Conservation (phyloP, 1,284 basidiomycete species). For the Megacollybia platyphylla region DNA sequence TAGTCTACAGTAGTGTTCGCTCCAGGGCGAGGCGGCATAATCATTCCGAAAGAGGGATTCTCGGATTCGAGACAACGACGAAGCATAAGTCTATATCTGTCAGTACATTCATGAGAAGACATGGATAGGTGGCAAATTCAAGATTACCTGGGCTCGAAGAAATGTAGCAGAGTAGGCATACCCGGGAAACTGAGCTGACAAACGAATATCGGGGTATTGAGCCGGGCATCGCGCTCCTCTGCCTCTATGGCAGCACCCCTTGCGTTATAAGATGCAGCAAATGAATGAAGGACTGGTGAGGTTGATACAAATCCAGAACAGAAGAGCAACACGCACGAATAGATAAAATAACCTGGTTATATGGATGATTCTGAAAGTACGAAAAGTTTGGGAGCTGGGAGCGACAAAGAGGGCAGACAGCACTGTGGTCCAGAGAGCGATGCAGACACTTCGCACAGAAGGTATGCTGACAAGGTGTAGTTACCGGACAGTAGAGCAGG, state of each 20-base stretch:
- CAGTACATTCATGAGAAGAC: constrained; percentile 1
- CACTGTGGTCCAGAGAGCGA: constrained; percentile 78
- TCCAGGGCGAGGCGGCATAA: constrained; percentile 33
- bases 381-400: constrained; percentile 61
- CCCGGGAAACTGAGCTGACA: constrained; percentile 85
- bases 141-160: constrained; percentile 73
- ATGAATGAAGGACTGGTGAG: constrained; percentile 37
- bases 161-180: constrained; percentile 81
- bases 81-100: constrained; percentile 77
- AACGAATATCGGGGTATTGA: constrained; percentile 87
- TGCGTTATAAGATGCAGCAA: constrained; percentile 35
- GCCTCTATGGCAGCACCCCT: constrained; percentile 49
- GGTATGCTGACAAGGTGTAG: constrained; percentile 91
- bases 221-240: constrained; percentile 65
- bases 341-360: constrained; percentile 56
- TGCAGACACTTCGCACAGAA: constrained; percentile 86
- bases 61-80: constrained; percentile 76
- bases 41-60: constrained; percentile 80
- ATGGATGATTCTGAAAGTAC: constrained; percentile 72
- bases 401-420: constrained; percentile 78
- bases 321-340: constrained; percentile 40
- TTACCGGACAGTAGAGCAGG: constrained; percentile 77
- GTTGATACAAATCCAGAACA: constrained; percentile 1
- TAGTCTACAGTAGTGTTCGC: constrained; percentile 37
- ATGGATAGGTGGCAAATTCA: not conserved